Evolutionary conservation across 331 rosid genomes (phyloP), one percentile per base, ranked within the genome.

Genomic region (Malus hybrid): DNA sequence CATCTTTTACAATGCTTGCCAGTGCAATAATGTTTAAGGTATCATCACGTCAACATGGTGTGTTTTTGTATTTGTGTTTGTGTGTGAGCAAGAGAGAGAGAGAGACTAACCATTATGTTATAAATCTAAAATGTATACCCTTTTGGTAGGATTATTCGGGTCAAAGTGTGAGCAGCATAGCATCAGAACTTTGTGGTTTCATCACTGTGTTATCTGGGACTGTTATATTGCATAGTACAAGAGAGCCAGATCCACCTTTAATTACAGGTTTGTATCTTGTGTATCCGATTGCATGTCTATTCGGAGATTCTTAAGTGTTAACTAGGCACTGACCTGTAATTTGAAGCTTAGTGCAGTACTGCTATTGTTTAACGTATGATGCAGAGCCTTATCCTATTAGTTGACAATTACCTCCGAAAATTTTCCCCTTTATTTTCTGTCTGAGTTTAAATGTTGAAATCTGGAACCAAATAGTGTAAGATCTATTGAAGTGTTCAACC

Each of bases 1-100:
- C 97, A 59, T 70, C 95, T 55, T 88, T 88, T 83, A 93, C 98
- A 73, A 91, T 93, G 73, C 82, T 91, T 31, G 98, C 98, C 76
- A 90, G 96, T 59, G 89, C 86, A 65, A 93, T 93, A 75, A 93
- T 93, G 98, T 93, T 91, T 56, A 93, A 91, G 98, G 97, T 90
- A 79, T 67, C 77, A 76, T 74, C 36, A 48, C 33, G 27, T 72
- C 57, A 74, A 29, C 76, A 64, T 61, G 62, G 12, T 61, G 54
- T 52, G 63, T 6, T 46, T 61, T 42, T 75, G 27, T 39, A 39
- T 0, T 39, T 39, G 46, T 9, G 46, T 39, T 39, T 65, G 27
- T n/a, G 66, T 70, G 69, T 69, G 60, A 31, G 27, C 10, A 16
- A 8, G 44, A 36, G 29, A 34, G 44, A 36, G 42, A 36, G 79